These are phyloP conservation scores for Psilocybe cyanescens DNA, from an alignment of 768 basidiomycete species.

Conservation along the genomic window DNA sequence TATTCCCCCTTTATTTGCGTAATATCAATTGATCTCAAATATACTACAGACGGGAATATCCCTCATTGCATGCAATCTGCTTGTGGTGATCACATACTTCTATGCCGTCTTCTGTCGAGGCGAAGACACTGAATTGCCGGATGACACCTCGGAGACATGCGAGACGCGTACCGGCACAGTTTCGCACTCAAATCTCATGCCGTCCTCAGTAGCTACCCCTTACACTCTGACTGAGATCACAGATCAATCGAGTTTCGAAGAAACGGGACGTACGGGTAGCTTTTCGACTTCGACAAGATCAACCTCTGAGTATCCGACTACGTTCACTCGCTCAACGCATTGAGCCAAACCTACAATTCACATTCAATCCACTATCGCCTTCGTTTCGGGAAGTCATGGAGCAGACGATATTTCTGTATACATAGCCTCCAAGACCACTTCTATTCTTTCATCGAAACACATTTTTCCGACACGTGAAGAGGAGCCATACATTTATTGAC, in stretches of 20 bases:
- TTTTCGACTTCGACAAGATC: background rate
- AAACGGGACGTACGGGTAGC: background rate
- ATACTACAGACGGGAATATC: conserved; percentile 12
- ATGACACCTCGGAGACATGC: conserved; percentile 1
- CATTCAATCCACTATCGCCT: background rate
- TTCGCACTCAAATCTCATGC: background rate
- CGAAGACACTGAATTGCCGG: conserved; percentile 4
- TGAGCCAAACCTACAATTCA: background rate
- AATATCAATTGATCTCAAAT: background rate
- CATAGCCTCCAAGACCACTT: background rate
- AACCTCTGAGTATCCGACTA: background rate
- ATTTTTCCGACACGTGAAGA: background rate
- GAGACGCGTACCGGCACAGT: background rate
- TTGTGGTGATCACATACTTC: conserved; percentile 15
- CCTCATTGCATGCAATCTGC: conserved; percentile 15
- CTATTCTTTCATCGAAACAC: background rate
- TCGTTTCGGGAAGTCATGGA: background rate
- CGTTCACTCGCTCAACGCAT: background rate
- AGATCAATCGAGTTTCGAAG: background rate
- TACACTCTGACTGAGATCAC: conserved; percentile 4
- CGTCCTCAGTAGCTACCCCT: background rate
- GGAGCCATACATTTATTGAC: background rate
- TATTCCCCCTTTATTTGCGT: background rate
- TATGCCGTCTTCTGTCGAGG: conserved; percentile 8
- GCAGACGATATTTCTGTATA: background rate